These are phyloP conservation scores for Microsporum ferrugineum DNA, from an alignment of 2,329 filamentous ascomycete genomes.

Conservation along the genomic window DNA sequence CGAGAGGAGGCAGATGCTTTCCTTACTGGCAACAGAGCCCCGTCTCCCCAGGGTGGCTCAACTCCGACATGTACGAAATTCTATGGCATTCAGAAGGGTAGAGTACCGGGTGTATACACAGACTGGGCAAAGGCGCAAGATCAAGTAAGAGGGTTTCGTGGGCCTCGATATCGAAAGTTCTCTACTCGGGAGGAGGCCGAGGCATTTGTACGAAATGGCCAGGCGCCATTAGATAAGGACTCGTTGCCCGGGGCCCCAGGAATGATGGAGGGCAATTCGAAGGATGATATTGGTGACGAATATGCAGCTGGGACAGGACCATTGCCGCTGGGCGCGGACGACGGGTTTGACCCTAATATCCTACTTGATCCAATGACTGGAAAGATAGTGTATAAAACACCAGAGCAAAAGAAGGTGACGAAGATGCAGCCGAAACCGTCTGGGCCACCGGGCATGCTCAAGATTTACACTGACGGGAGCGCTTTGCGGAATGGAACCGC, in stretches of 20 bases:
- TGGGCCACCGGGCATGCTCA: conserved; percentile 40
- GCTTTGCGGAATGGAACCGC: conserved; percentile 47
- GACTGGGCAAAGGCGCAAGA: conserved; percentile 59
- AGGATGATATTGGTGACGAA: conserved; percentile 34
- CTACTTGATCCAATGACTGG: conserved; percentile 44
- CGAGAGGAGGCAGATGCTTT: conserved; percentile 69
- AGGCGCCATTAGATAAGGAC: conserved; percentile 3
- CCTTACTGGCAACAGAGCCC: conserved; percentile 49
- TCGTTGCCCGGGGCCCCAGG: conserved; percentile 22
- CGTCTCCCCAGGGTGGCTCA: conserved; percentile 21
- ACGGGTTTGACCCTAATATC: conserved; percentile 51
- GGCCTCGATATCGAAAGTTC: conserved; percentile 59
- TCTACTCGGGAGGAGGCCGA: conserved; percentile 60
- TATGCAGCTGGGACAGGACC: conserved; percentile 45
- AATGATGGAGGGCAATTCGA: conserved; percentile 31
- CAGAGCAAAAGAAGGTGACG: conserved; percentile 37
- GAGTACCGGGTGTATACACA: conserved; percentile 50
- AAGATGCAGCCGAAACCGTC: conserved; percentile 33
- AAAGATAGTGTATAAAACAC: conserved; percentile 45
- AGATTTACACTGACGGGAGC: conserved; percentile 55
- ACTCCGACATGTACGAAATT: conserved; percentile 38
- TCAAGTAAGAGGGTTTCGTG: conserved; percentile 63
- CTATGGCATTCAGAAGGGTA: conserved; percentile 50
- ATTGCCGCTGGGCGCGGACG: conserved; percentile 44
- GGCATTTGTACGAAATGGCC: conserved; percentile 50